Evolutionary conservation across 169 alveolate species (phyloP), one percentile per base, ranked within the genome.

Genomic region (Cytauxzoon felis): DNA sequence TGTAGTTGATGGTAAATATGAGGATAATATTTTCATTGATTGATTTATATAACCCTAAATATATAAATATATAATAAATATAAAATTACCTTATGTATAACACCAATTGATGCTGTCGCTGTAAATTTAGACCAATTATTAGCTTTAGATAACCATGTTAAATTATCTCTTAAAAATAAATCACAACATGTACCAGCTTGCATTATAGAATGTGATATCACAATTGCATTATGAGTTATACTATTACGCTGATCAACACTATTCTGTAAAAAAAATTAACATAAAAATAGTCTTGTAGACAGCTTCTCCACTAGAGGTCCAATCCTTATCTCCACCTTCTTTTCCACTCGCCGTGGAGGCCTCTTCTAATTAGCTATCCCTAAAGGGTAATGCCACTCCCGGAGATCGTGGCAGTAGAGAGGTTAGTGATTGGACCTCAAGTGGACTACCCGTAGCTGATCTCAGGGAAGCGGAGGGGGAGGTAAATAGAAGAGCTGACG

Each of bases 41-140:
- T 76, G 29, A 30, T 47, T 64, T 18, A 48, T 63, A 26, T 51
- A 76, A 7, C 86, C 86, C 86, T 70, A 54, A 56, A 1, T 78
- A 48, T 7, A 66, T 83, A 29, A 50, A 70, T 40, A 80, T 78
- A 18, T 58, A 69, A 19, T 38, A 42, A 23, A 49, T 65, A 3
- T 43, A 60, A 34, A 47, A 82, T 18, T 59, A 70, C 81, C 65
- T 88, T 91, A 76, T 97, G 98, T 23, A 96, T 91, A 69, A 96
- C 98, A 18, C 99, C 99, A 34, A 96, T 72, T 5, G 98, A 92
- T 5, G 99, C 98, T 7, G 98, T 94, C 8, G 99, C 97, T 19
- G 98, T 87, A 84, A 97, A 97, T 80, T 97, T 91, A 32, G 97
- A 93, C 99, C 99, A 96, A 60, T 91, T 91, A 38, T 58, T 69